A percentile compares a stretch with the other conserved stretches of the same genome.
Evolutionary conservation across 163 green algal genomes (phyloP).

Genomic region (Chloromonas sp.): DNA sequence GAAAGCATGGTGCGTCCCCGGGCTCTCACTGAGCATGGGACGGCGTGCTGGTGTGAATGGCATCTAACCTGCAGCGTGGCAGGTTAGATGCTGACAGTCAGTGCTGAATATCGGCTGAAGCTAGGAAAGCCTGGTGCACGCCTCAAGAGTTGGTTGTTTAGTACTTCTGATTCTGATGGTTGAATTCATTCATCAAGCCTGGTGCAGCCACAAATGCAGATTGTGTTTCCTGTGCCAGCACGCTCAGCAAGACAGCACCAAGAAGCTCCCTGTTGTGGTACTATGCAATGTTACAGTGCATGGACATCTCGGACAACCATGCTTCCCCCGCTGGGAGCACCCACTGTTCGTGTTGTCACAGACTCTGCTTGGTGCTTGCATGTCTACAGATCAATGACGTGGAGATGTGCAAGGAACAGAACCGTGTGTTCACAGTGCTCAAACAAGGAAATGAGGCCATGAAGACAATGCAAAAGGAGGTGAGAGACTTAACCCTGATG

Average conservation of each 20-base stretch:
- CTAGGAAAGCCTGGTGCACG: not conserved
- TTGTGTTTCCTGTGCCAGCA: too few relatives aligned
- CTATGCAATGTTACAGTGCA: too few relatives aligned
- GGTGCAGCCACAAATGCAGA: too few relatives aligned
- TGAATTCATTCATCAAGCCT: too few relatives aligned
- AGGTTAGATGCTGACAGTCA: not conserved
- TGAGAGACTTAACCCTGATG: constrained; percentile 2
- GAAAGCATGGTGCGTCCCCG: constrained; percentile 65
- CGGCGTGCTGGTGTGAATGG: not conserved
- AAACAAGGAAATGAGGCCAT: constrained; percentile 69
- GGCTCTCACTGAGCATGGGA: not conserved
- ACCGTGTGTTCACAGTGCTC: constrained; percentile 65
- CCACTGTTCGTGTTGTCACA: too few relatives aligned
- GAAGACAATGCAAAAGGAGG: constrained; percentile 65
- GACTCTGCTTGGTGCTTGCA: not conserved
- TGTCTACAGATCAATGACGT: constrained; percentile 71
- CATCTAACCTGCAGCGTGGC: not conserved
- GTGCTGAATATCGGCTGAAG: not conserved
- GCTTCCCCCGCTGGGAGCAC: too few relatives aligned
- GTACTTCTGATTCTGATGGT: too few relatives aligned
- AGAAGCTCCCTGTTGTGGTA: too few relatives aligned
- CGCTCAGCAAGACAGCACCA: too few relatives aligned
- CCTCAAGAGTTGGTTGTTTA: too few relatives aligned
- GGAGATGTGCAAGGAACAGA: constrained; percentile 67
- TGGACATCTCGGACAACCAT: too few relatives aligned